Base-by-base conservation (phyloP, 208 protist genomes). In the Kentomonas sorsogonicus region DNA sequence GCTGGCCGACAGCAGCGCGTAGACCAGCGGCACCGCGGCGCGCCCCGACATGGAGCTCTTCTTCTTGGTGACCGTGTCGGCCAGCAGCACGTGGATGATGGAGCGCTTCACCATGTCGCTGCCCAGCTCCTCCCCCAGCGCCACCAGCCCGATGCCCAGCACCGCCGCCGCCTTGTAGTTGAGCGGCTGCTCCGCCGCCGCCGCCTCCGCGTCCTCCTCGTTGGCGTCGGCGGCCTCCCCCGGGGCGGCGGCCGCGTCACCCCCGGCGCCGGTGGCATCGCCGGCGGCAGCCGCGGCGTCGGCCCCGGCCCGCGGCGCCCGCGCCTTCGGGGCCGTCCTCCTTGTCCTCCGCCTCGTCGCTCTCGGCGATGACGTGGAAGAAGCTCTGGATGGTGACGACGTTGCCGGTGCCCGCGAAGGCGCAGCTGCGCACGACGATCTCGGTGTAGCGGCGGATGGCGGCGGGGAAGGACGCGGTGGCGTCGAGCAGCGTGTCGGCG, bases 331-430 rank as follows among this genome's bases (percentile, higher is more conserved):
- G 61, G 10, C 53, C 45, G 30, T 68, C 68, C 33, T 73, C 66
- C 33, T 76, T 60, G 18, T 78, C 65, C 31, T 75, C 57, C 34
- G 73, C 60, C 25, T 89, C 75, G n/a, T 86, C 74, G 51, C 85
- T 97, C 53, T 96, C 91, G n/a, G 97, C 88, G 26, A 99, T 86
- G 34, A 91, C 91, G 61, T 96, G 86, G 48, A 99, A 91, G 51
- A 99, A 73, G 36, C 95, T 86, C 79, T 99, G 97, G 45, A 99
- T 95, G 36, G 97, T 91, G 3, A 99, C 78, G 10, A 99, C 98
- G 69, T 99, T 99, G 39, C 97, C 98, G 4, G 97, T 99, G 10
- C 95, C 98, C 11, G 97, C 97, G 72, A 99, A 99, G 1, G 99
- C 98, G 60, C 97, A 99, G 29, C 88, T 91, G 43, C 97, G 93